Evolutionary conservation across 192 early-diverging fungal species (phyloP).

Genomic region (Coemansia sp.): DNA sequence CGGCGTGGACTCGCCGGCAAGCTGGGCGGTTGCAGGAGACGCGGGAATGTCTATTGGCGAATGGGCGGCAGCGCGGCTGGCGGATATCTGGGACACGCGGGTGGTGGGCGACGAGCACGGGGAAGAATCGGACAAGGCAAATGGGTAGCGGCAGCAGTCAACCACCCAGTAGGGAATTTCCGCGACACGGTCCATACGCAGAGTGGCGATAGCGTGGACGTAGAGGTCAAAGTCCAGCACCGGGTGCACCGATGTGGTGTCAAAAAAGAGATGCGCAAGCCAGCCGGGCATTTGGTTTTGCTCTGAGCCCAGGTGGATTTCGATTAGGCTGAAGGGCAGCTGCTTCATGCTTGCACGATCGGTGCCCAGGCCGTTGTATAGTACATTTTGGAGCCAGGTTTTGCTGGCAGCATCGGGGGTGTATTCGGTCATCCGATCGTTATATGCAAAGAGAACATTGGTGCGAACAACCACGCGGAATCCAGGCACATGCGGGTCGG

Average conservation of each 20-base stretch:
- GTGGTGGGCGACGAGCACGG: slow-evolving; percentile 4
- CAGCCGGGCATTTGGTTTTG: slow-evolving; percentile 27
- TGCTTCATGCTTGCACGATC: not conserved
- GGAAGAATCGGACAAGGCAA: not conserved
- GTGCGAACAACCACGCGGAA: slow-evolving; percentile 32
- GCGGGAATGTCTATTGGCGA: slow-evolving; percentile 15
- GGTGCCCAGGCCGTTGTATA: slow-evolving; percentile 2
- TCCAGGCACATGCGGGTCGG: slow-evolving; percentile 10
- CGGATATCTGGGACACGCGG: not conserved
- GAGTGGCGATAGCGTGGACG: slow-evolving; percentile 28
- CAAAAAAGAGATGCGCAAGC: slow-evolving; percentile 45
- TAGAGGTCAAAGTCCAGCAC: slow-evolving; percentile 52
- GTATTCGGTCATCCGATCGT: slow-evolving; percentile 6
- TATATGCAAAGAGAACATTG: slow-evolving; percentile 13
- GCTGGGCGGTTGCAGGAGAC: not conserved
- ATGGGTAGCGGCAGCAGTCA: slow-evolving; percentile 24
- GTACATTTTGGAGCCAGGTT: slow-evolving; percentile 13
- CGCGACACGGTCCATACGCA: slow-evolving; percentile 6
- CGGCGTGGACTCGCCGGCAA: slow-evolving; percentile 10
- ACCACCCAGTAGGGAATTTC: slow-evolving; percentile 46
- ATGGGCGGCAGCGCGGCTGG: not conserved
- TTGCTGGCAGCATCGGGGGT: not conserved
- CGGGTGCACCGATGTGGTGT: slow-evolving; percentile 28
- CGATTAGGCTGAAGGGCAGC: slow-evolving; percentile 26
- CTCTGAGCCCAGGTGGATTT: slow-evolving; percentile 22